Evolutionary conservation across 139 green algal genomes (phyloP), one percentile per base, ranked within the genome.

Genomic region (Pleodorina starrii): DNA sequence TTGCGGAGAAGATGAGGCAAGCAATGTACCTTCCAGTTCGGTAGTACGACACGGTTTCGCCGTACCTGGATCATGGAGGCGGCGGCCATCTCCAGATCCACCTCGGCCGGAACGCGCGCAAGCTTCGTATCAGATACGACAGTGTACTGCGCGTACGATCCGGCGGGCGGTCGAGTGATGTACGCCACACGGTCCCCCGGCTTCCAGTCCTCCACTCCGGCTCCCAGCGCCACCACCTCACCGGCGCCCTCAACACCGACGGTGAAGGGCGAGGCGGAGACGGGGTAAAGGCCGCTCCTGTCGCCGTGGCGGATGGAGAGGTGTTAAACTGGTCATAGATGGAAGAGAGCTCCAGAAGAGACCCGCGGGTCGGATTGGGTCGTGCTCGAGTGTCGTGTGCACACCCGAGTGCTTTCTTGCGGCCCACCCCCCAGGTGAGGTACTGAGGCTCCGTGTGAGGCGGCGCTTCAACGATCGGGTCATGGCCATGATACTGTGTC

Each of bases 181-280:
- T 91, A 92, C 32, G 36, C 69, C 32, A 92, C 90, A 57, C 36
- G 36, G 78, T 54, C 54, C 21, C 89, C 89, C 10, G 54, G 29
- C 32, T n/a, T 12, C 36, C 89, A 44, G 0, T 46, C 75, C 14
- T 36, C 36, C 77, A 85, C 51, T 72, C 68, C 85, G 69, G 90
- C 66, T 17, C 84, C 90, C 23, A 92, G 32, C 38, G 63, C 84
- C 48, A 50, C 84, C 27, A 92, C 90, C n/a, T 50, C 46, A 36
- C 90, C 90, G 42, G 90, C 90, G 27, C 90, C 90, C 36, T 92
- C 90, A 48, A 88, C 90, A 0, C 90, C 90, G 14, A 86, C 84
- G 25, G 83, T 84, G 50, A 89, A 89, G n/a, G 87, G 77, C 9
- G 51, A 73, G 4, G 12, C 21, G 11, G 66, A 7, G 23, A 89